Evolutionary conservation across 2,329 filamentous ascomycete genomes (phyloP).

Genomic region (Aureobasidium sp.): DNA sequence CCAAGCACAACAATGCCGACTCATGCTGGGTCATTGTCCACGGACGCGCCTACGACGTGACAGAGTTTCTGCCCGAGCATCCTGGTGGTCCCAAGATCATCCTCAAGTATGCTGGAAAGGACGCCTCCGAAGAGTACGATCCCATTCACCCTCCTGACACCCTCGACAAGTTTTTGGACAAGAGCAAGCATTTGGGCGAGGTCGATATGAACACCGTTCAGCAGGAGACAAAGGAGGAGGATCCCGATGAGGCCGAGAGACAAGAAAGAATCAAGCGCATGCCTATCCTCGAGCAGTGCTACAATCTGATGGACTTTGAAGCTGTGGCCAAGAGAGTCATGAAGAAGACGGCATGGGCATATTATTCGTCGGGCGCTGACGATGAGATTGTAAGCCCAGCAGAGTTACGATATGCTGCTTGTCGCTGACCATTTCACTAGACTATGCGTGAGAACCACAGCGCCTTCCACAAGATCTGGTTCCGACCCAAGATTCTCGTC

Average conservation of each 20-base stretch:
- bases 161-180: constrained; percentile 69
- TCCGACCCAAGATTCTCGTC: constrained; percentile 79
- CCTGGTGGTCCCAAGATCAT: constrained; percentile 89
- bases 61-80: constrained; percentile 82
- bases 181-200: constrained; percentile 77
- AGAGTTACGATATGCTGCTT: not conserved
- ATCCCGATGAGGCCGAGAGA: constrained; percentile 64
- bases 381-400: constrained; percentile 63
- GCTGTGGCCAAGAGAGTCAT: constrained; percentile 80
- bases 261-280: constrained; percentile 59
- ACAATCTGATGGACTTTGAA: constrained; percentile 94
- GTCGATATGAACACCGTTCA: constrained; percentile 80
- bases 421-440: constrained; percentile 35
- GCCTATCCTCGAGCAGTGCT: constrained; percentile 78
- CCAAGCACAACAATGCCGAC: constrained; percentile 69
- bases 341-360: constrained; percentile 96
- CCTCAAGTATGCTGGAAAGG: constrained; percentile 91
- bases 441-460: constrained; percentile 92
- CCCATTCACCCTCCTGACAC: constrained; percentile 87
- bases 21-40: constrained; percentile 92
- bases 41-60: constrained; percentile 75
- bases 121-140: constrained; percentile 86
- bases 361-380: constrained; percentile 90
- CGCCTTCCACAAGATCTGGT: constrained; percentile 97
- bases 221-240: constrained; percentile 54